phyloP scores from a whole-genome alignment of 169 alveolate genomes.

The Babesia sp. region DNA sequence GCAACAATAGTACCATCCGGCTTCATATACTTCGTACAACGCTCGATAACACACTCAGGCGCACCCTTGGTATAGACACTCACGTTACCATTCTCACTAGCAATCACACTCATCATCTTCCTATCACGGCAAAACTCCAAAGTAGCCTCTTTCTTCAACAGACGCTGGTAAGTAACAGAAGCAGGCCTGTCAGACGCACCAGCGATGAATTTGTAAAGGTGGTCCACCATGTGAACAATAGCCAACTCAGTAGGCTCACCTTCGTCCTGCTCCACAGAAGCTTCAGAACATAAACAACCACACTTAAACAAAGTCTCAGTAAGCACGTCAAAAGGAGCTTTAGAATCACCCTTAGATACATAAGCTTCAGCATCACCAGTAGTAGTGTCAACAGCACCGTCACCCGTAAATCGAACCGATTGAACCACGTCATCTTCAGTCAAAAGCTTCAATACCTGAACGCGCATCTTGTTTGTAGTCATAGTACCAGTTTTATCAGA shows the following conservation, averaged over 20 bases:
- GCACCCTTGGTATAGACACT: constrained; percentile 97
- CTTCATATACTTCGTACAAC: constrained; percentile 68
- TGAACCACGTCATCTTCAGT: constrained; percentile 8
- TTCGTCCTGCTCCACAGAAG: constrained; percentile 37
- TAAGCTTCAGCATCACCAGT: neutral
- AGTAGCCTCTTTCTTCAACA: constrained; percentile 81
- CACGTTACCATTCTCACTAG: constrained; percentile 29
- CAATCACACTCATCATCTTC: constrained; percentile 93
- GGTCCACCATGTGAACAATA: constrained; percentile 50
- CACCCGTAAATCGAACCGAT: constrained; percentile 20
- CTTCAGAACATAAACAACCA: constrained; percentile 56
- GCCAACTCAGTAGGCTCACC: constrained; percentile 69
- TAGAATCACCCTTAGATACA: constrained; percentile 2
- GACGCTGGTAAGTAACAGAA: constrained; percentile 40
- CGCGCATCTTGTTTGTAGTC: constrained; percentile 96
- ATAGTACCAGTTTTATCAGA: constrained; percentile 99
- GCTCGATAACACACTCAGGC: constrained; percentile 94
- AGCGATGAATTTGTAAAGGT: neutral
- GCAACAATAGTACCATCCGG: constrained; percentile 84
- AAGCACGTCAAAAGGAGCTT: constrained; percentile 9
- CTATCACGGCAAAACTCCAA: constrained; percentile 96
- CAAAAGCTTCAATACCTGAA: constrained; percentile 35
- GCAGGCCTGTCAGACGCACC: neutral
- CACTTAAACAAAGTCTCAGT: constrained; percentile 35
- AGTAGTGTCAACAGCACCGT: neutral